Base-by-base conservation (phyloP, 202 grass and related monocot species). In the Digitaria exilis region DNA sequence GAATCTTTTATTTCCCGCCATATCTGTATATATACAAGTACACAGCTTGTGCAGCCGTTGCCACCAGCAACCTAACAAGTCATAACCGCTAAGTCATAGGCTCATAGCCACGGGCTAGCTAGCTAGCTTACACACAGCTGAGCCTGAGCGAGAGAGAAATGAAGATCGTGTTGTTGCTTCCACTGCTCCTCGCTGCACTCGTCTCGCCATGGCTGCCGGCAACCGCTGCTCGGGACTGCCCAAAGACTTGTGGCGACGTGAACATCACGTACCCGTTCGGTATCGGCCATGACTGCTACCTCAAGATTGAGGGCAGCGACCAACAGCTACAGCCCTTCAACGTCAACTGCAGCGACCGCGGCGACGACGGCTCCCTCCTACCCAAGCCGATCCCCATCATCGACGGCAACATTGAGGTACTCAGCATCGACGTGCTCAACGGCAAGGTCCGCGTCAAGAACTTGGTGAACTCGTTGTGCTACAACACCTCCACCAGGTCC, bases 191-290 rank as follows among this genome's bases (percentile, higher is more conserved):
- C 18, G 18, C 5, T 1, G 49, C 18, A 19, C 49, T 52, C 6
- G 18, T 54, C 49, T 52, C 49, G 51, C 21, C 51, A 9, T 21
- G 21, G 51, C 21, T 26, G 17, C 51, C 59, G 44, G 4, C 61
- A 39, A 37, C 69, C 0, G 65, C 52, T 9, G 21, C n/a, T 11
- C 0, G 2, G 2, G 21, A 56, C 8, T n/a, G 21, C 52, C 52
- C 8, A 0, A n/a, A 11, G n/a, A 9, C 24, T 21, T 75, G 77
- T 14, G 69, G 88, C 29, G 21, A 3, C 2, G 25, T 86, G 58
- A 4, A 41, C 46, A 71, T 90, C 66, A 57, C 57, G 18, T 82
- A 39, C 64, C 88, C 88, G 0, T 90, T 90, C 58, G 88, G 83
- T 73, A 67, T 90, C 79, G 72, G 72, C 14, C 79, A 5, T 1